Base-by-base conservation (phyloP, 2,329 filamentous ascomycete species). In the Daldinia eschscholtzii region DNA sequence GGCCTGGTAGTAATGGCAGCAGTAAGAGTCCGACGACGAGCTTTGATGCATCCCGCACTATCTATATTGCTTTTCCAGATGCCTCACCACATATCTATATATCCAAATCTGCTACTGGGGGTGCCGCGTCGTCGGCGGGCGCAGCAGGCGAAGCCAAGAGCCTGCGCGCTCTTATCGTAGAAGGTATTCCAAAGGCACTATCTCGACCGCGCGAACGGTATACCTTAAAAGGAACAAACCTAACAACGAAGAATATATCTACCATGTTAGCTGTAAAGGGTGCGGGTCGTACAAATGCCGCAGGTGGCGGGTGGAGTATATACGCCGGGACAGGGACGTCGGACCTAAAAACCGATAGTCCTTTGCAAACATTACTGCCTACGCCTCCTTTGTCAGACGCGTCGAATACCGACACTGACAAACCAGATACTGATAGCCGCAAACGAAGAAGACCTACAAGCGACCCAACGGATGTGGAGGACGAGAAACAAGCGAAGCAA, bases 31-130 rank as follows among this genome's bases (percentile, higher is more conserved):
- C 74, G 4, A 74, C 79, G 15, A 75, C 79, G 15, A 84, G 83
- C 65, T 85, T 87, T n/a, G 90, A 93, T 70, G 83, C 88, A 1
- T 90, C 90, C 12, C 87, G 89, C 70, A 91, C 92, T 1, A 87
- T 97, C 42, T 96, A 93, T 75, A 84, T 97, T 67, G 92, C 92
- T 1, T 95, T 97, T 74, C 93, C 94, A 0, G 91, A 95, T 75
- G 91, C 90, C 37, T 91, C 92, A 10, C 92, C 93, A 0, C 90
- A 90, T 70, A 83, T 97, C 50, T 97, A 93, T 78, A 83, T 89
- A 48, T 87, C 87, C 57, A 88, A 84, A 65, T 82, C 67, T 12
- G 59, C 67, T 2, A 50, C 41, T 3, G 53, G 53, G 35, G 37
- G 53, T 28, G 35, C 10, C 4, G n/a, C 58, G 1, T 60, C 62